A percentile compares a stretch with the other conserved stretches of the same genome.
These are phyloP conservation scores for Elsinoe necatrix DNA, from an alignment of 2,329 filamentous ascomycete genomes.

Conservation along the genomic window DNA sequence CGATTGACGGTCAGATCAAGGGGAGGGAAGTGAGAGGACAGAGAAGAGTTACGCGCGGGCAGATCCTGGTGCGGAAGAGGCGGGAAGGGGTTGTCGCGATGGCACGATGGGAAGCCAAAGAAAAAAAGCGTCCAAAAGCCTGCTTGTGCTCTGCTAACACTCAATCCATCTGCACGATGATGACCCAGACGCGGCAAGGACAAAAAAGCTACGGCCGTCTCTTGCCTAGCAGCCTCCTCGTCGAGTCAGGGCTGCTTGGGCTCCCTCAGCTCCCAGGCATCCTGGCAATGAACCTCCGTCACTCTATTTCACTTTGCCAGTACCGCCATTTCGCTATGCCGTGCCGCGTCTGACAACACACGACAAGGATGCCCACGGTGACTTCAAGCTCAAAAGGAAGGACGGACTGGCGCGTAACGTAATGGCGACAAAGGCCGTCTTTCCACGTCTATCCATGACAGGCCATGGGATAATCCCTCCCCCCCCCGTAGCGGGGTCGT, in stretches of 20 bases:
- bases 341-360: conserved; percentile 13
- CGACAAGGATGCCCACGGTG: background rate
- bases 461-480: background rate
- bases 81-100: conserved; percentile 3
- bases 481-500: background rate
- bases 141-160: too few relatives aligned
- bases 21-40: background rate
- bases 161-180: conserved; percentile 12
- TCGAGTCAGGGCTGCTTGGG: background rate
- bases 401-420: background rate
- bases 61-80: conserved; percentile 1
- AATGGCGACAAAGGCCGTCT: background rate
- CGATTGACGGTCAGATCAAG: background rate
- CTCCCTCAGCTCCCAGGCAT: background rate
- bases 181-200: background rate
- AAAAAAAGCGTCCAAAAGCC: background rate
- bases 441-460: background rate
- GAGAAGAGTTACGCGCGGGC: conserved; percentile 3
- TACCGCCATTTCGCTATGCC: background rate
- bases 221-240: background rate
- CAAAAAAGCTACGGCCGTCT: conserved; percentile 6
- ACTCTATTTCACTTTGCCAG: conserved; percentile 9
- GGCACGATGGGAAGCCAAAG: background rate
- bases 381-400: background rate
- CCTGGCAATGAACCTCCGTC: background rate